A percentile compares a stretch with the other conserved stretches of the same genome.
These are phyloP conservation scores for Orbilia ellipsospora DNA, from an alignment of 2,329 filamentous ascomycete species.

Conservation along the genomic window DNA sequence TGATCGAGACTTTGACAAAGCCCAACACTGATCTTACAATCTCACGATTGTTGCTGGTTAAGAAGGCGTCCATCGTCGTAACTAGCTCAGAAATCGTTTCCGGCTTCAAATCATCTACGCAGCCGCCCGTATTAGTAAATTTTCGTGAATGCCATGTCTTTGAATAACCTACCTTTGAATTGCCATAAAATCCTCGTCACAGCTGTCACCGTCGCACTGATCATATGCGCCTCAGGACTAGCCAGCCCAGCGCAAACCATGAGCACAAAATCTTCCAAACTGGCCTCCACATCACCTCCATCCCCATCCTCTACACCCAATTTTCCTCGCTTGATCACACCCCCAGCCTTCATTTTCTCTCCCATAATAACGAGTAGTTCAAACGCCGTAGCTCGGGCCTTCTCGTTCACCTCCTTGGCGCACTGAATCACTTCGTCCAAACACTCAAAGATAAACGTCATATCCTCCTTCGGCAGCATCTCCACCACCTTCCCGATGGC, in stretches of 20 bases:
- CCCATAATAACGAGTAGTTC: slow-evolving; percentile 90
- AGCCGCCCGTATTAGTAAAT: slow-evolving; percentile 2
- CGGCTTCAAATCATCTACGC: slow-evolving; percentile 71
- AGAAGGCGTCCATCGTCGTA: slow-evolving; percentile 93
- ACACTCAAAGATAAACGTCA: slow-evolving; percentile 93
- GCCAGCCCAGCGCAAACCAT: slow-evolving; percentile 98
- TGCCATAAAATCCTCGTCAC: slow-evolving; percentile 93
- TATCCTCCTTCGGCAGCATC: slow-evolving; percentile 77
- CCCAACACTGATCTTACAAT: slow-evolving; percentile 94
- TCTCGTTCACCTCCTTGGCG: slow-evolving; percentile 97
- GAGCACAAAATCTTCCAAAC: slow-evolving; percentile 93
- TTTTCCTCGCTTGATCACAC: slow-evolving; percentile 83
- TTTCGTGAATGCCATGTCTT: not conserved
- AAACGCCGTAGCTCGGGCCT: slow-evolving; percentile 87
- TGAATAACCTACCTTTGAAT: slow-evolving; percentile 68
- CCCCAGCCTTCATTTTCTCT: slow-evolving; percentile 79
- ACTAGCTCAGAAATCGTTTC: slow-evolving; percentile 84
- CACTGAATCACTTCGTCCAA: slow-evolving; percentile 94
- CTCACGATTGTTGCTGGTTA: slow-evolving; percentile 95
- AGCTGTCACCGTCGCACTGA: slow-evolving; percentile 94
- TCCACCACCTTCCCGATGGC: slow-evolving; percentile 84
- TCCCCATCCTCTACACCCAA: slow-evolving; percentile 82
- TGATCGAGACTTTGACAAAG: slow-evolving; percentile 95
- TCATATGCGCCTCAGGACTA: slow-evolving; percentile 94
- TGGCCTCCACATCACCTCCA: slow-evolving; percentile 79